Evolutionary conservation across 352 stramenopile species (phyloP).

Genomic region (Phytophthora lateralis): DNA sequence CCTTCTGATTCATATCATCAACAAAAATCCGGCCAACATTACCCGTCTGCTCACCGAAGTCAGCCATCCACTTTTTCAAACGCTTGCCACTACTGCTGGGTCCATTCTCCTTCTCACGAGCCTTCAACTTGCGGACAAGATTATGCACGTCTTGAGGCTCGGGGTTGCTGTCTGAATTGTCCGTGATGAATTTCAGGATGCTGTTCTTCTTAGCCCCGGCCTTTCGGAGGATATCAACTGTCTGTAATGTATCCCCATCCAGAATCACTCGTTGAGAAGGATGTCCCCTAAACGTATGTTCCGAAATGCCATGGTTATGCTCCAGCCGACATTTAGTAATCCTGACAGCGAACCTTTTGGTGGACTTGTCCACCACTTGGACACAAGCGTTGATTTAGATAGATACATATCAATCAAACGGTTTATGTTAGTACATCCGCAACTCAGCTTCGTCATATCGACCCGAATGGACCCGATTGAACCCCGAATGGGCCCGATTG

Average conservation of each 20-base stretch:
- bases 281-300: conserved; percentile 3
- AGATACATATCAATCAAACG: neutral
- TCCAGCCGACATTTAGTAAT: neutral
- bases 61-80: conserved; percentile 5
- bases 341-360: conserved; percentile 3
- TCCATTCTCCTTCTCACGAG: neutral
- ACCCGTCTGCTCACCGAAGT: neutral
- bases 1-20: neutral
- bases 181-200: conserved; percentile 12
- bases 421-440: neutral
- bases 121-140: conserved; percentile 6
- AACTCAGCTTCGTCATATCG: neutral
- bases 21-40: conserved; percentile 10
- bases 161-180: neutral
- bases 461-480: neutral
- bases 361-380: conserved; percentile 2
- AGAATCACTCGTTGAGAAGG: neutral
- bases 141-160: conserved; percentile 10
- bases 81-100: neutral
- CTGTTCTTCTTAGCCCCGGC: conserved; percentile 3
- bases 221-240: conserved; percentile 1
- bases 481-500: neutral
- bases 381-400: conserved; percentile 9
- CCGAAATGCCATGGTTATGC: conserved; percentile 7
- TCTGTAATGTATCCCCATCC: conserved; percentile 1